Evolutionary conservation across 2,329 filamentous ascomycete species (phyloP), one percentile per base, ranked within the genome.

Genomic region (Colletotrichum sp.): DNA sequence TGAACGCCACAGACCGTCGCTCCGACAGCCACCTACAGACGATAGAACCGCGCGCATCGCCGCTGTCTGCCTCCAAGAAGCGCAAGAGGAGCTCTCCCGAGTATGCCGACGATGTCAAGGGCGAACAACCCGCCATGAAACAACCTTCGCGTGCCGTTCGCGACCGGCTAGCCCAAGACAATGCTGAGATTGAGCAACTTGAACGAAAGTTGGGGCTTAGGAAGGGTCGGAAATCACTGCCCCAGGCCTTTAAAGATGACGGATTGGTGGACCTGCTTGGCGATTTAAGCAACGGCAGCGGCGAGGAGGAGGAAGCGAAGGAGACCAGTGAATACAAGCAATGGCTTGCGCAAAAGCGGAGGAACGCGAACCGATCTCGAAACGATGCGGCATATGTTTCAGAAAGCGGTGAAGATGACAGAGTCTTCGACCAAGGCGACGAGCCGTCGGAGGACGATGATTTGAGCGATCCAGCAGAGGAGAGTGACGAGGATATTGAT

Each of bases 191-290:
- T 79, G 93, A 94, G 25, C 93, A 93, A 4, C 87, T 98, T 36
- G 97, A 99, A 86, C 96, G 93, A 83, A 98, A 95, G 81, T 87
- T 99, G 5, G 96, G 97, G 0, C 90, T 98, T 39, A 93, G 90
- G 78, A 95, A 93, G 82, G 92, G 92, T 29, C 94, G 93, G 76
- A 98, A 95, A 81, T 93, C 91, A 36, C 84, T 95, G 7, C 93
- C 93, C 0, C 93, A 94, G 78, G 89, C 92, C 0, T 95, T 96
- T 80, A 90, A 92, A 25, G 95, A 98, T 8, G 96, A 98, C 81
- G 96, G 96, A 0, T 86, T 99, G 3, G 95, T 93, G 57, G 94
- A 95, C 71, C 84, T 99, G 5, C 86, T 98, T 25, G 94, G 92
- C 11, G 94, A 93, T 2, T 80, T 96, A 52, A 91, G 89, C 4